A percentile compares a stretch with the other conserved stretches of the same genome.
These are phyloP conservation scores for Brasilioporus rufonigricans DNA, from an alignment of 768 basidiomycete genomes.

Conservation along the genomic window DNA sequence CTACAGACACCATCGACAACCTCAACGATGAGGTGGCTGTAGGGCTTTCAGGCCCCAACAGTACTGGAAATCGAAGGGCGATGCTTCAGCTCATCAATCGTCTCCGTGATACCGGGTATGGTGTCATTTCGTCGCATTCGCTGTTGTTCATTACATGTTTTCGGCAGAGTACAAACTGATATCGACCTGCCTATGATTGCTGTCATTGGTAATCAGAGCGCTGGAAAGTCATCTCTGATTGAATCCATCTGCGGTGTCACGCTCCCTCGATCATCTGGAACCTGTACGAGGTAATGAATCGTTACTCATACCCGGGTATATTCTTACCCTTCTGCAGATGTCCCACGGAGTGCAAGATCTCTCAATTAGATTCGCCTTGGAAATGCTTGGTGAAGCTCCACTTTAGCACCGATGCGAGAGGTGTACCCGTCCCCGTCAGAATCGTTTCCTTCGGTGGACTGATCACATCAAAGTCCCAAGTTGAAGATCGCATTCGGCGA, in stretches of 20 bases:
- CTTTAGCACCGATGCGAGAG: neutral
- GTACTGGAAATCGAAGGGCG: conserved; percentile 40
- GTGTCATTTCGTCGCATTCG: neutral
- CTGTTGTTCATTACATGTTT: neutral
- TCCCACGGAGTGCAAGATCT: no score
- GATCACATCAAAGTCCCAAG: no score
- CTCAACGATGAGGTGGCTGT: conserved; percentile 30
- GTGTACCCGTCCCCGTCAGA: no score
- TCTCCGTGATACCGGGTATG: conserved; percentile 64
- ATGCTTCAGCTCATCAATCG: no score
- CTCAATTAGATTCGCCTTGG: conserved; percentile 42
- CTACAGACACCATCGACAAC: neutral
- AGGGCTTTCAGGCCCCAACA: conserved; percentile 49
- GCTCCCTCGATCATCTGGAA: conserved; percentile 65
- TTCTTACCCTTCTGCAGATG: conserved; percentile 38
- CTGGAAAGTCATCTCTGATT: no score
- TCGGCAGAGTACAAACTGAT: conserved; percentile 57
- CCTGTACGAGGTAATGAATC: conserved; percentile 61
- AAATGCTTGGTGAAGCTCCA: conserved; percentile 42
- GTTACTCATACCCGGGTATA: neutral
- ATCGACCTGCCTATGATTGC: conserved; percentile 73
- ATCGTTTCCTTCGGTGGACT: no score
- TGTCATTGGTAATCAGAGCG: conserved; percentile 73
- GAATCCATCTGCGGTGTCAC: conserved; percentile 73
- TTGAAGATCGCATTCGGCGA: no score